Conservation (phyloP, 2,329 filamentous ascomycete genomes). For the Claviceps paspali region DNA sequence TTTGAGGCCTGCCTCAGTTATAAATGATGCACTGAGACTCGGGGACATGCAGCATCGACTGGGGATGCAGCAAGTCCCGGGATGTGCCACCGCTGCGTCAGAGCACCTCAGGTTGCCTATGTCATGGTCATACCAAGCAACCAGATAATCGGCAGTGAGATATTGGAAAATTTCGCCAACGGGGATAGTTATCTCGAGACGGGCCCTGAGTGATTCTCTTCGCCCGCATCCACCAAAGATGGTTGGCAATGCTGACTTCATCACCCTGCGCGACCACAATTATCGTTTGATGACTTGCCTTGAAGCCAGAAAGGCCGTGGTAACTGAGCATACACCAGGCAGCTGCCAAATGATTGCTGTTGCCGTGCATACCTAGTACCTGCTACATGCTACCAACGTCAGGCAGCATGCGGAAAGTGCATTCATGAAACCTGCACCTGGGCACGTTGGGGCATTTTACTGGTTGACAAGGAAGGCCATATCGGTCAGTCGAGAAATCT, state of each 20-base stretch:
- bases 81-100: slow-evolving; percentile 2
- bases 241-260: background rate
- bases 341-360: background rate
- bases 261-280: background rate
- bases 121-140: background rate
- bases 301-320: background rate
- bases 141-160: background rate
- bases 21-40: background rate
- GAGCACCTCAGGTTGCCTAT: background rate
- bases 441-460: background rate
- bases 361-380: background rate
- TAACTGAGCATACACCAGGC: background rate
- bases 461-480: background rate
- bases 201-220: background rate
- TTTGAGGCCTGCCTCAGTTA: background rate
- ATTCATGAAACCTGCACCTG: background rate
- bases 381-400: too few species aligned
- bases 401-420: background rate
- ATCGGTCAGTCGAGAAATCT: background rate
- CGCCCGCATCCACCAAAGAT: background rate
- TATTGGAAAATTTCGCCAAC: background rate
- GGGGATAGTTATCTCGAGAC: background rate
- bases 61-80: slow-evolving; percentile 1
- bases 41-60: background rate
- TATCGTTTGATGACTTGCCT: background rate